Evolutionary conservation across 192 early-diverging fungal genomes (phyloP), one percentile per base, ranked within the genome.

Genomic region (Cladochytrium replicatum): DNA sequence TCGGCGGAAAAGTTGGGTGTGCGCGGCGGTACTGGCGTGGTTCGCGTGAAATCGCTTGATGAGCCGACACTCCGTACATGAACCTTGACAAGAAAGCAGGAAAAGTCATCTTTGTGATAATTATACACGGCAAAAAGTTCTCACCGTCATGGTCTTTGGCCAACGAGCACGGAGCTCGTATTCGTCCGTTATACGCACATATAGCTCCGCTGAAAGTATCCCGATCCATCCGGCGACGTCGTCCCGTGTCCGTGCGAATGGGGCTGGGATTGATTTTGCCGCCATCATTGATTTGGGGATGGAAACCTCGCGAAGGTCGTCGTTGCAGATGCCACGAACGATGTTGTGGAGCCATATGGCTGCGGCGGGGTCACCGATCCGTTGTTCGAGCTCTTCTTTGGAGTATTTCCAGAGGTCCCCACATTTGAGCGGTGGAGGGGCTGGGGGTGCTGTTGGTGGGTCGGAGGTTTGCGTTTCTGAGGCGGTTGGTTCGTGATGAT

Each of bases 271-370:
- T n/a, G n/a, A n/a, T n/a, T 37, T 37, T 17, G 34, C 34, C 17
- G 34, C 34, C 34, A 37, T 37, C 34, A 37, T 37, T 37, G 34
- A 37, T 37, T 37, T 37, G 17, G 34, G 17, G 13, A 17, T 17
- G 13, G 34, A 37, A 13, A 13, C 17, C 34, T 37, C 34, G 13
- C 13, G 13, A 37, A 37, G 13, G 13, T 41, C 30, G 9, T 70
- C 75, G 32, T 58, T 46, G 52, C 80, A 80, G 1, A 80, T 62
- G 0, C 83, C 83, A 5, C 83, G 60, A 24, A 52, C 56, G 27
- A 85, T 80, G 55, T 78, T 54, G 51, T 74, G 68, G 3, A 85
- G 50, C 73, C 77, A 83, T 15, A 42, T n/a, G n/a, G n/a, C 21
- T 2, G 71, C 83, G n/a, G 55, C 61, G 6, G 54, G 48, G 13